Evolutionary conservation across 2,329 filamentous ascomycete genomes (phyloP).

Genomic region (Stachybotrys chlorohalonatus): DNA sequence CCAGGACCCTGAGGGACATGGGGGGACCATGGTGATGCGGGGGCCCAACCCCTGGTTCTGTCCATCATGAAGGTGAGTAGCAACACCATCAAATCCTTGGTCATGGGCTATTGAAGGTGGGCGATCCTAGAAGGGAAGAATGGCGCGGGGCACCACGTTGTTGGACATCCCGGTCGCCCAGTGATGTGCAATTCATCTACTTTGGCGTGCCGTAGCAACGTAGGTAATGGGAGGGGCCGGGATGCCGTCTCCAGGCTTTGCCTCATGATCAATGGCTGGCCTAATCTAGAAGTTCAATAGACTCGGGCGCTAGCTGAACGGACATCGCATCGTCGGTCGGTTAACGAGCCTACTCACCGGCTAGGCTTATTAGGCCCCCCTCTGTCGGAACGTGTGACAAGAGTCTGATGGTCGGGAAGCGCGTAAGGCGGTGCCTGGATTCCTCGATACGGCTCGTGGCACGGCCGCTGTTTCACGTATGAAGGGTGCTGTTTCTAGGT

Average conservation of each 20-base stretch:
- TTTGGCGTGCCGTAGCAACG: background rate
- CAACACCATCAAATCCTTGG: too few relatives aligned
- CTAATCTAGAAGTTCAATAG: conserved; percentile 1
- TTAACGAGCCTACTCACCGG: too few relatives aligned
- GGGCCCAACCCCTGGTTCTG: too few relatives aligned
- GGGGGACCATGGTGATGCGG: too few relatives aligned
- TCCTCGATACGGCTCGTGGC: background rate
- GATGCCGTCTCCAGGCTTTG: background rate
- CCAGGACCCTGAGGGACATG: background rate
- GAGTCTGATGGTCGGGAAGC: background rate
- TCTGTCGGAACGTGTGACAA: background rate
- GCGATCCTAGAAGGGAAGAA: too few relatives aligned
- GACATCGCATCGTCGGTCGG: background rate
- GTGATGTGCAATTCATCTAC: too few relatives aligned
- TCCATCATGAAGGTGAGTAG: too few relatives aligned
- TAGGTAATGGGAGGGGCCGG: background rate
- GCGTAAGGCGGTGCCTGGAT: background rate
- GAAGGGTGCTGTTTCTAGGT: background rate
- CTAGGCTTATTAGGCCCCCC: too few relatives aligned
- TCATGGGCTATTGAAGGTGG: too few relatives aligned
- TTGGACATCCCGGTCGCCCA: too few relatives aligned
- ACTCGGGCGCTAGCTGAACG: background rate
- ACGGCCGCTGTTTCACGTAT: background rate
- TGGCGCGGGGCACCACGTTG: too few relatives aligned
- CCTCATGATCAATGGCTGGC: background rate